Evolutionary conservation across 441 rosid genomes (phyloP), one percentile per base, ranked within the genome.

Genomic region (Gossypium schwendimanii): DNA sequence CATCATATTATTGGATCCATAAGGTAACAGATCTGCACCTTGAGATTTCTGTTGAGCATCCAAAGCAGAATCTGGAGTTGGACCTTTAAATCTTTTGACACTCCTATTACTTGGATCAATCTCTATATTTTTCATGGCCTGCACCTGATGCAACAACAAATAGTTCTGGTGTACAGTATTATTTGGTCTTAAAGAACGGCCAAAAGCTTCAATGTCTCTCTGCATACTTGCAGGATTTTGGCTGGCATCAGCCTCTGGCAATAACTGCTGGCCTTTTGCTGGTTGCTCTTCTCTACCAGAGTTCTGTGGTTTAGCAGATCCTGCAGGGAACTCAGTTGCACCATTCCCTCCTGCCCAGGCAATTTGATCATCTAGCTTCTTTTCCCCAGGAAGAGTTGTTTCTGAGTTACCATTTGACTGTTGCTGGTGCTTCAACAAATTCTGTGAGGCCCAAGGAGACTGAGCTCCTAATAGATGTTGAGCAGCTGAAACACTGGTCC

Each of bases 171-270:
- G 76, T 44, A 76, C 54, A 57, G 63, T 41, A 67, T 78, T 81
- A 64, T 77, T 83, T 66, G 86, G 81, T 68, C 81, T 78, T 74
- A 85, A 82, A 72, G 89, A 83, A 39, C 74, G 82, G 49, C 80
- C 89, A 82, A 80, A 80, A 61, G 91, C 83, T 83, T 85, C 89
- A 75, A 80, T 79, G 68, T 85, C 85, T 72, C 74, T 82, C 76
- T 83, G 87, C 26, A 79, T 73, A 73, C 78, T 70, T 67, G 77
- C 70, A 60, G 77, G 68, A 77, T 78, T 78, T 72, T 78, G 72
- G 50, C 76, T 59, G 67, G 47, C 73, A 71, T 73, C 75, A 64
- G 33, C 80, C 61, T 70, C 84, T 14, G 75, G 75, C 52, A 73
- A 73, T 21, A 69, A 63, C 52, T 75, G 85, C 73, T 23, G 77